These are phyloP conservation scores for Malania oleifera DNA, from an alignment of 164 flowering plant genomes.

Conservation along the genomic window DNA sequence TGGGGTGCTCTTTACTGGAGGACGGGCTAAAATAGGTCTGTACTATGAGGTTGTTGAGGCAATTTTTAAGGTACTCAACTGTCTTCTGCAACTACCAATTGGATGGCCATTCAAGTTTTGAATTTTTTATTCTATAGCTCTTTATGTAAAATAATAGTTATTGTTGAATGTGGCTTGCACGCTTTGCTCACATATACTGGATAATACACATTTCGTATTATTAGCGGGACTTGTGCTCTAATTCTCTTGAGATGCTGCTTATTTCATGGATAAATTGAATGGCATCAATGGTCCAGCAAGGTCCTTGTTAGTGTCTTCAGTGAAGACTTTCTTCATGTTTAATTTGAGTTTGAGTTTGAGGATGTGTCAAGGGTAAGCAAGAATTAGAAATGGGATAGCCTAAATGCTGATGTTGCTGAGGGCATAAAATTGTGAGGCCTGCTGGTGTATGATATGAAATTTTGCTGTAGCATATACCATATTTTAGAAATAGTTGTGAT, in stretches of 20 bases:
- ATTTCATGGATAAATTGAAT: neutral
- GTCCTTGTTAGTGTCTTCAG: no score
- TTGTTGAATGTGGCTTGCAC: neutral
- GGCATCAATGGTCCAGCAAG: no score
- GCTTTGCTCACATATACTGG: no score
- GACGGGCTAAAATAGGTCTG: slow-evolving; percentile 79
- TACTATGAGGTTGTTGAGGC: slow-evolving; percentile 55
- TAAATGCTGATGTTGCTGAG: no score
- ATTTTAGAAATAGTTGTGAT: no score
- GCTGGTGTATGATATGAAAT: no score
- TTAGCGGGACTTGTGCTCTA: neutral
- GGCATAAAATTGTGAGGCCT: no score
- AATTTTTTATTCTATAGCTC: neutral
- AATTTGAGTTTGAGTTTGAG: no score
- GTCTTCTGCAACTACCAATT: neutral
- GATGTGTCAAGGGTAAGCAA: no score
- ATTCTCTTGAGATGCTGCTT: neutral
- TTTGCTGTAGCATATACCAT: no score
- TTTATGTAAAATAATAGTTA: neutral
- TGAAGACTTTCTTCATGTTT: no score
- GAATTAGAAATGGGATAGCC: no score
- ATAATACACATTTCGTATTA: neutral
- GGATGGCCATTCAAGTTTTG: neutral
- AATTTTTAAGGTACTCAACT: slow-evolving; percentile 58
- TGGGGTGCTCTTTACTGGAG: slow-evolving; percentile 96